Evolutionary conservation across 78 protist species (phyloP), one percentile per base, ranked within the genome.

Genomic region (slime mould (Dictyostelium discoideum)): DNA sequence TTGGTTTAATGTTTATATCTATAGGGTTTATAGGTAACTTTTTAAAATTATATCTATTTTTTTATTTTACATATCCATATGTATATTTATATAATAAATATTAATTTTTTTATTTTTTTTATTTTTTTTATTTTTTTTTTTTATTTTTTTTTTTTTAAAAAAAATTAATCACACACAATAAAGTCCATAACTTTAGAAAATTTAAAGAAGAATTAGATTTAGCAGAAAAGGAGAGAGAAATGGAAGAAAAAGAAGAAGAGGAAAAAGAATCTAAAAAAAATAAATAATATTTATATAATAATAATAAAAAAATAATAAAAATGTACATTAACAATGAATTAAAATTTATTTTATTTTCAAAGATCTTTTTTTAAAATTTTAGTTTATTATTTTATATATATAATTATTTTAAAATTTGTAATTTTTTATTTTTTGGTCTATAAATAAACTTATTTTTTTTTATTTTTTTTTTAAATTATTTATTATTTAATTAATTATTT

Each of bases 1-100:
- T 83, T 57, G 65, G 69, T 57, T 8, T 83, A 57, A 37, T 83
- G 42, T 37, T 83, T 37, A 83, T 83, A 8, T 7, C 40, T 5
- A 32, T 83, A 11, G 63, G 65, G 7, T 83, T 50, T 83, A 26
- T 83, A 60, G 63, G 87, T 83, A 83, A 29, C 44, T 83, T 40
- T 74, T 24, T 7, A 29, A 29, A 72, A 29, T 4, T 29, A 72
- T 26, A n/a, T n/a, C 18, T 7, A 72, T 39, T 9, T 13, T 6
- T 11, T 16, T 32, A 76, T 29, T 73, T 22, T 29, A 73, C 29
- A 9, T 7, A 73, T 29, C 37, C 0, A 29, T 73, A 3, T 1
- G 20, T 50, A 50, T 50, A 0, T 50, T 50, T 20, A 60, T 60
- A 60, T 9, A 46, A 10, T 46, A 10, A 46, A 46, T 46, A 46